A percentile compares a stretch with the other conserved stretches of the same genome.
Evolutionary conservation across 2,329 filamentous ascomycete genomes (phyloP).

Genomic region (Penicillium brasilianum): DNA sequence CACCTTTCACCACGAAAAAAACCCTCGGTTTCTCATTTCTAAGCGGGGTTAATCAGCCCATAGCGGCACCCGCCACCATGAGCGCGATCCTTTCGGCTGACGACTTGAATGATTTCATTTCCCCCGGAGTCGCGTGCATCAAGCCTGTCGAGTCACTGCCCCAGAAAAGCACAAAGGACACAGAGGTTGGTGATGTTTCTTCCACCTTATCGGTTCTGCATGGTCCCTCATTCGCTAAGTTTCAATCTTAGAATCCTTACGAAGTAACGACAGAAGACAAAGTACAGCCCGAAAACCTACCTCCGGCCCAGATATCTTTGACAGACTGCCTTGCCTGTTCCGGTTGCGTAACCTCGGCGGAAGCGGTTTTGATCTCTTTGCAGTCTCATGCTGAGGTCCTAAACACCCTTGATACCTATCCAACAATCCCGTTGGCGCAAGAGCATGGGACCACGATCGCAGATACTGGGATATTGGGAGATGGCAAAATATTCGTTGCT

Average conservation of each 20-base stretch:
- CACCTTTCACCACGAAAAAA: neutral
- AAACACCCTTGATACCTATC: slow-evolving; percentile 71
- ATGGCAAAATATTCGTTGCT: slow-evolving; percentile 83
- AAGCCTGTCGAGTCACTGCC: slow-evolving; percentile 95
- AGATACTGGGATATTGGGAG: slow-evolving; percentile 31
- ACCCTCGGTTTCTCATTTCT: too few species aligned
- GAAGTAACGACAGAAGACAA: slow-evolving; percentile 95
- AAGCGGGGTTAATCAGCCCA: slow-evolving; percentile 19
- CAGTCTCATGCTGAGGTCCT: slow-evolving; percentile 94
- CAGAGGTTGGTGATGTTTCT: slow-evolving; percentile 45
- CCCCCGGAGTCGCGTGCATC: slow-evolving; percentile 95
- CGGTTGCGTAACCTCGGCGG: slow-evolving; percentile 94
- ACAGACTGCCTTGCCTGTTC: slow-evolving; percentile 98
- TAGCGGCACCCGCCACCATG: slow-evolving; percentile 62
- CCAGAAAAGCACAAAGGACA: slow-evolving; percentile 56
- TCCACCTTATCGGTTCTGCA: neutral
- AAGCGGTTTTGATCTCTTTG: slow-evolving; percentile 92
- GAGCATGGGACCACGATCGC: slow-evolving; percentile 53
- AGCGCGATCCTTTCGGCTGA: slow-evolving; percentile 96
- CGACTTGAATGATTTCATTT: slow-evolving; percentile 99
- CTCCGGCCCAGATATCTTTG: slow-evolving; percentile 88
- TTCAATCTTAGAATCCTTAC: slow-evolving; percentile 60
- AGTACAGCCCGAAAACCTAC: slow-evolving; percentile 60
- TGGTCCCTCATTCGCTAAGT: slow-evolving; percentile 24
- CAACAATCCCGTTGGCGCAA: slow-evolving; percentile 45